Evolutionary conservation across 192 early-diverging fungal species (phyloP), one percentile per base, ranked within the genome.

Genomic region (Coemansia sp.): DNA sequence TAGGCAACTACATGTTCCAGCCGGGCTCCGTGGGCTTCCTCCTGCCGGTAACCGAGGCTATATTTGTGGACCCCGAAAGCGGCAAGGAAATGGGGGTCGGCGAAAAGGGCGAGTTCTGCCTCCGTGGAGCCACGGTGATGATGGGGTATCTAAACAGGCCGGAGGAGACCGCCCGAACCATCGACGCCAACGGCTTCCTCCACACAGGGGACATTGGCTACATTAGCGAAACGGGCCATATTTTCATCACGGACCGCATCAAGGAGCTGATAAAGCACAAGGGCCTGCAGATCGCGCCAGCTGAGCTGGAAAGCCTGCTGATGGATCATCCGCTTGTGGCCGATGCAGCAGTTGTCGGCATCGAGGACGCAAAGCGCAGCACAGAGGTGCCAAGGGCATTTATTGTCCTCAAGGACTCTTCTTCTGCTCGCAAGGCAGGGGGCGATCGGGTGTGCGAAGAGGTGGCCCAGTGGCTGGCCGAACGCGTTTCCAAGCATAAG

Each of bases 211-310:
- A 97, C 73, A 70, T 97, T 23, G 92, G 79, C 4, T 54, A 79
- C 5, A 79, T 87, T n/a, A 86, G 90, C 65, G 69, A 83, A 45
- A 57, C 88, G 3, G 88, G 86, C 19, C 59, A 85, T 41, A 73
- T 85, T 45, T 86, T 71, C 64, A 84, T 87, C 33, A 75, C 84
- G 15, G 89, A 87, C 64, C 86, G 95, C 6, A 59, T 90, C 22
- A 96, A 95, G 80, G 91, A 94, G 58, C 83, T 96, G 42, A 95
- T 95, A 76, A 97, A 97, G 68, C 95, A 92, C 86, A 95, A 97
- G 65, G 84, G 87, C 0, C 67, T 84, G 62, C 82, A 85, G 73
- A 89, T 97, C 6, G 81, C 93, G 0, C 93, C 94, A 1, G 90
- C 93, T 6, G 93, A 97, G 68, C 69, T 97, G 5, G 95, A 95